Percentiles rank a stretch among this genome's conserved stretches.
Conservation (phyloP, 1,284 basidiomycete genomes). For the Peniophora sp. region DNA sequence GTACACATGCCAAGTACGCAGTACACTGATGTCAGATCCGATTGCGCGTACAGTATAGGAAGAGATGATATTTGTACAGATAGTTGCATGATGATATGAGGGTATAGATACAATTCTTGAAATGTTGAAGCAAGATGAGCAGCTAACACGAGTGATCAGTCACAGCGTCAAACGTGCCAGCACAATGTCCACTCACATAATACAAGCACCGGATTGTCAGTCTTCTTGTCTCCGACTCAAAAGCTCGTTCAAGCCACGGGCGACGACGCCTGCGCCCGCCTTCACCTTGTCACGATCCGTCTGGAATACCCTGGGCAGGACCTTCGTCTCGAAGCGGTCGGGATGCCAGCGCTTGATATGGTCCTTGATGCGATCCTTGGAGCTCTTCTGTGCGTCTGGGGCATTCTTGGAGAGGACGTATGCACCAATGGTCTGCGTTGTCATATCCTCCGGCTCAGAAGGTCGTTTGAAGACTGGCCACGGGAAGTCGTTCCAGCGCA, state of each 20-base stretch:
- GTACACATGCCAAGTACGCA: no score
- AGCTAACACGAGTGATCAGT: conserved; percentile 9
- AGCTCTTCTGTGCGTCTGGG: conserved; percentile 32
- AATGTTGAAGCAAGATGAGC: not conserved
- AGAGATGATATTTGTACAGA: conserved; percentile 23
- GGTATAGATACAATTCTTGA: conserved; percentile 17
- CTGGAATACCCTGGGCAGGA: conserved; percentile 34
- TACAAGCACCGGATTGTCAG: conserved; percentile 2
- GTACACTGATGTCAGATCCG: no score
- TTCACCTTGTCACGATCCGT: conserved; percentile 34
- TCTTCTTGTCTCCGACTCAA: conserved; percentile 46
- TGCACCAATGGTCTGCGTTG: conserved; percentile 39
- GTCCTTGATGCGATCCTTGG: conserved; percentile 56
- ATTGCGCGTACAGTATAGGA: conserved; percentile 2
- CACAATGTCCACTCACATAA: not conserved
- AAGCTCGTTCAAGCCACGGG: conserved; percentile 50
- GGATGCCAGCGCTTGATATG: conserved; percentile 42
- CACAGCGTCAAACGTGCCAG: conserved; percentile 9
- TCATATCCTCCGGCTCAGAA: conserved; percentile 49
- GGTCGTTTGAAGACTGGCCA: conserved; percentile 63
- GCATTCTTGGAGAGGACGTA: conserved; percentile 52
- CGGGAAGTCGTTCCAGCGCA: conserved; percentile 55
- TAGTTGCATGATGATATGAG: conserved; percentile 17
- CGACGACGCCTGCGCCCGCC: conserved; percentile 34
- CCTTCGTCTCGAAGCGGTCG: conserved; percentile 32